Percentiles rank a stretch among this genome's conserved stretches.
These are phyloP conservation scores for Mycena epipterygia DNA, from an alignment of 768 basidiomycete genomes.

Conservation along the genomic window DNA sequence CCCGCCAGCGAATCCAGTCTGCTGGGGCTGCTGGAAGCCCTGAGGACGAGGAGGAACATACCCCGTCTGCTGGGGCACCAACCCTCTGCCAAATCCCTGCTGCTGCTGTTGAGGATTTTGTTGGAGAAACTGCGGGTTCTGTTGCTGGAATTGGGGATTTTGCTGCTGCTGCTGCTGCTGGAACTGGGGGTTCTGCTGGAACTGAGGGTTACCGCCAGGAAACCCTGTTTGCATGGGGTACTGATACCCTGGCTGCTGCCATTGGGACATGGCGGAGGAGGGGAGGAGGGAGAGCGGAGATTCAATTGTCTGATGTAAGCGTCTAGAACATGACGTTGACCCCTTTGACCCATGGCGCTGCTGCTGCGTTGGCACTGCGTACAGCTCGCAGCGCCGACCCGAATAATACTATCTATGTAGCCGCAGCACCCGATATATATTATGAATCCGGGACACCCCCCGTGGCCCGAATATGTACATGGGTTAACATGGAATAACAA, in stretches of 20 bases:
- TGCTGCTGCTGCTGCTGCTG: constrained; percentile 45
- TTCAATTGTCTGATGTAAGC: not conserved
- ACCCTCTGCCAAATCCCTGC: constrained; percentile 30
- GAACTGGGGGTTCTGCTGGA: constrained; percentile 45
- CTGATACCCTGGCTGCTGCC: constrained; percentile 56
- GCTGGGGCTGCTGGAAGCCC: constrained; percentile 72
- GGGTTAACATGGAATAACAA: too few species aligned
- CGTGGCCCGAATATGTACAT: too few species aligned
- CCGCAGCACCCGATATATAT: too few species aligned
- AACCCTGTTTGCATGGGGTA: constrained; percentile 48
- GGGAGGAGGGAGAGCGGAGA: constrained; percentile 11
- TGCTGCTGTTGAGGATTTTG: constrained; percentile 48
- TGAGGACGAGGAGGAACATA: constrained; percentile 57
- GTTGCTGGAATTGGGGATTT: constrained; percentile 47
- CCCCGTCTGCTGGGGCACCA: constrained; percentile 76
- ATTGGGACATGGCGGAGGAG: constrained; percentile 77
- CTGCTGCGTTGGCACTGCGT: too few species aligned
- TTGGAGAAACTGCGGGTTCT: constrained; percentile 43
- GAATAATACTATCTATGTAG: too few species aligned
- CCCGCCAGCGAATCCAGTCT: constrained; percentile 63
- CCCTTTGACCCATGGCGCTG: not conserved
- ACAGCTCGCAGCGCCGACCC: too few species aligned
- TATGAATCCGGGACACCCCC: too few species aligned
- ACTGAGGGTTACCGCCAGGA: constrained; percentile 31
- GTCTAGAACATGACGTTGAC: not conserved